Percentiles rank a stretch among this genome's conserved stretches.
Conservation (phyloP, 768 basidiomycete species). For the Coprinellus micaceus region DNA sequence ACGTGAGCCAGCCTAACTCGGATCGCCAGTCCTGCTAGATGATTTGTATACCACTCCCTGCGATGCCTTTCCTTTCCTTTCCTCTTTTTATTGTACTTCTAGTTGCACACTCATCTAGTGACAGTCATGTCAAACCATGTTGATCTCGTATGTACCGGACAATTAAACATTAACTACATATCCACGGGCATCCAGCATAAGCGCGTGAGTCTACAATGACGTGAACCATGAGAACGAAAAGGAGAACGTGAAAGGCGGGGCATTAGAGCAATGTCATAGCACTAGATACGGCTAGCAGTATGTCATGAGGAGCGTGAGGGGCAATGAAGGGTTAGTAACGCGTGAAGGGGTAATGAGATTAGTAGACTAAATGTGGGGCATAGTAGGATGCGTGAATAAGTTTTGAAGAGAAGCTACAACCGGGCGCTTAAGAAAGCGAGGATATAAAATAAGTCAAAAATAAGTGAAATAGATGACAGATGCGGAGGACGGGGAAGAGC, state of each 20-base stretch:
- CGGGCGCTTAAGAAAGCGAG: too few relatives aligned
- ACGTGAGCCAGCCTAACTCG: constrained; percentile 32
- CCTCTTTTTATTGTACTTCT: constrained; percentile 3
- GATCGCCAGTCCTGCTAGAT: background rate
- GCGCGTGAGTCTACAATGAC: background rate
- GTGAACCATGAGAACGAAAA: background rate
- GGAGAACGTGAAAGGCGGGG: background rate
- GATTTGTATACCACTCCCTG: background rate
- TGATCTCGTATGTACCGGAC: background rate
- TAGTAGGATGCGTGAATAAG: too few relatives aligned
- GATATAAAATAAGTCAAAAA: constrained; percentile 2
- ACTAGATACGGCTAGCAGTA: background rate
- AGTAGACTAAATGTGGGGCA: background rate
- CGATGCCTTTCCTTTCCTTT: too few relatives aligned
- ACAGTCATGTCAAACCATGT: background rate
- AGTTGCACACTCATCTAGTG: background rate
- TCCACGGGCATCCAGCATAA: background rate
- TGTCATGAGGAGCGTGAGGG: background rate
- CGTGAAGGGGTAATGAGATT: background rate
- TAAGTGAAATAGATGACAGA: background rate
- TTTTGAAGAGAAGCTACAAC: too few relatives aligned
- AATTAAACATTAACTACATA: background rate
- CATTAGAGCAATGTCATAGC: background rate
- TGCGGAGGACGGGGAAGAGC: background rate
- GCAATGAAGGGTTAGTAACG: background rate